Conservation (phyloP, 164 flowering plant genomes). For the Stephania japonica region DNA sequence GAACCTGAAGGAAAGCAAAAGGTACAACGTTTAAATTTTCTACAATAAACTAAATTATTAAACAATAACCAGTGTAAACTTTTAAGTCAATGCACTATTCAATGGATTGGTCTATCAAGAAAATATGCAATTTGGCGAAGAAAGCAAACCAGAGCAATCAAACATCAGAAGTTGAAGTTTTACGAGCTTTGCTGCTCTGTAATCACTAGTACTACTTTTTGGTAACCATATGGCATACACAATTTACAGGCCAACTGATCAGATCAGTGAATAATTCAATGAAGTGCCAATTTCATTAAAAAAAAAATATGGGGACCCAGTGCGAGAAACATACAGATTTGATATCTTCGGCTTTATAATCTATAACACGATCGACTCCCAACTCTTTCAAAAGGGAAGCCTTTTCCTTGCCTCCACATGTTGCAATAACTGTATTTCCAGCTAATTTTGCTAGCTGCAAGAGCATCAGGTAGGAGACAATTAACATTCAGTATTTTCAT, state of each 20-base stretch:
- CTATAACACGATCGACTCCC: slow-evolving; percentile 95
- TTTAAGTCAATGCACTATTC: background rate
- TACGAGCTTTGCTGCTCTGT: background rate
- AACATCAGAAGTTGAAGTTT: background rate
- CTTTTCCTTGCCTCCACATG: slow-evolving; percentile 90
- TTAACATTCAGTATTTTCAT: background rate
- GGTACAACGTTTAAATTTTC: background rate
- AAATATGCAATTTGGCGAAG: background rate
- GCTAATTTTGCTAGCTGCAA: slow-evolving; percentile 91
- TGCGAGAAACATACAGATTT: slow-evolving; percentile 52
- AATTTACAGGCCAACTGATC: background rate
- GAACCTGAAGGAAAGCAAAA: slow-evolving; percentile 47
- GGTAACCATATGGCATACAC: background rate
- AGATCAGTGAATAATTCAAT: background rate
- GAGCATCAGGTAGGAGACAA: background rate
- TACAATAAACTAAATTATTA: slow-evolving; percentile 1
- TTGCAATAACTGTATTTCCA: slow-evolving; percentile 92
- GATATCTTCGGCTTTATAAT: slow-evolving; percentile 73
- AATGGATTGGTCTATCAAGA: background rate
- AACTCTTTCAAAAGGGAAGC: slow-evolving; percentile 66
- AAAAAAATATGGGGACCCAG: background rate
- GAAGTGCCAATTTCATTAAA: background rate
- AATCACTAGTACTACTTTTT: background rate
- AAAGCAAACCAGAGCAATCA: background rate
- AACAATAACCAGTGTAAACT: background rate